These are phyloP conservation scores for Aspergillus heteromorphus DNA, from an alignment of 495 filamentous ascomycete species.

Conservation along the genomic window DNA sequence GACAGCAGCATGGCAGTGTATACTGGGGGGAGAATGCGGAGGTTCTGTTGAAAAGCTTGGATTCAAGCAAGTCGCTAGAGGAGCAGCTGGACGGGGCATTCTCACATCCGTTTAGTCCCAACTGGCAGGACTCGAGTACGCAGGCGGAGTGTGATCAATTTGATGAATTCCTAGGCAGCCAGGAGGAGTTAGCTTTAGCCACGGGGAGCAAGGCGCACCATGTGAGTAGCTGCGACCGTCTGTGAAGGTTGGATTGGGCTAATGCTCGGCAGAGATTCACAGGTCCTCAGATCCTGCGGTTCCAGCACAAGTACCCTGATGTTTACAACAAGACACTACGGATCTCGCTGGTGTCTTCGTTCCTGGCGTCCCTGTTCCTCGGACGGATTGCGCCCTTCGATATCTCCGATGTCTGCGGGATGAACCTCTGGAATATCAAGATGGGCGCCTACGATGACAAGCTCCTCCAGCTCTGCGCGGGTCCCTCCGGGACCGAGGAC, in stretches of 20 bases:
- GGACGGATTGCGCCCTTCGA: conserved; percentile 83
- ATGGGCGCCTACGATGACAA: conserved; percentile 64
- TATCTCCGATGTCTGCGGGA: conserved; percentile 91
- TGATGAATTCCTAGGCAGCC: conserved; percentile 61
- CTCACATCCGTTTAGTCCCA: conserved; percentile 82
- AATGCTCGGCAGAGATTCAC: conserved; percentile 70
- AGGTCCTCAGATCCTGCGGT: conserved; percentile 91
- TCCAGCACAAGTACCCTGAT: conserved; percentile 70
- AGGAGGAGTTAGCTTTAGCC: conserved; percentile 62
- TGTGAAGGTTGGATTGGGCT: neutral
- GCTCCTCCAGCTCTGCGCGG: conserved; percentile 72
- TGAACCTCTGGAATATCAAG: conserved; percentile 93
- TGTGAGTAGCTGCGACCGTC: conserved; percentile 47
- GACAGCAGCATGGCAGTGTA: conserved; percentile 95
- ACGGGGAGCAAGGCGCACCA: conserved; percentile 94
- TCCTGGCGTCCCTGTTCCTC: conserved; percentile 86
- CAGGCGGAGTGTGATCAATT: conserved; percentile 87
- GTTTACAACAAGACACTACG: conserved; percentile 75
- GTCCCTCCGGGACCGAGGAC: conserved; percentile 57
- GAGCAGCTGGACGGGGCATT: conserved; percentile 72
- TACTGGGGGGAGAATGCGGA: conserved; percentile 81
- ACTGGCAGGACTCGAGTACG: conserved; percentile 97
- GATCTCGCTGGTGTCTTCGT: conserved; percentile 92
- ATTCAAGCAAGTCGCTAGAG: conserved; percentile 54
- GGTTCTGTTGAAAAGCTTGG: conserved; percentile 52